phyloP scores from a whole-genome alignment of 148 eudicot genomes.

The Rhododendron mucronatum region DNA sequence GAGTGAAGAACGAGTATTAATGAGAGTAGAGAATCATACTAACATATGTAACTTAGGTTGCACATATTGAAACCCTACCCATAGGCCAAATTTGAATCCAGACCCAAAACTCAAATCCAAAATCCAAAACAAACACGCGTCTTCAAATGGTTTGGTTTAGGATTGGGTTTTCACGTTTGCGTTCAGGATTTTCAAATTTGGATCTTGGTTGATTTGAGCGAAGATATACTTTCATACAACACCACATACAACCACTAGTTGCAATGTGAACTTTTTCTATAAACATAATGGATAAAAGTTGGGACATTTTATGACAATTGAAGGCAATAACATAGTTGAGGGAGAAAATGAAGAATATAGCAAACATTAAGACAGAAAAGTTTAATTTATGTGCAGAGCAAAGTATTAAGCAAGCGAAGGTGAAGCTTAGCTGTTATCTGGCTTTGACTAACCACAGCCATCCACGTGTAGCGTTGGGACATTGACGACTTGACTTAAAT shows the following conservation, averaged over 20 bases:
- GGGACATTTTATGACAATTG: neutral
- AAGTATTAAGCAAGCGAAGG: neutral
- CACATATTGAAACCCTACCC: neutral
- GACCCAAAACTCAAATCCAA: neutral
- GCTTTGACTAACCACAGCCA: neutral
- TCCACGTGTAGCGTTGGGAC: neutral
- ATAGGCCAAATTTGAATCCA: neutral
- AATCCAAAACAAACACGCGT: neutral
- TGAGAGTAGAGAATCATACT: neutral
- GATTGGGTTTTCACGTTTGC: neutral
- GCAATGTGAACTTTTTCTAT: neutral
- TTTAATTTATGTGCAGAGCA: neutral
- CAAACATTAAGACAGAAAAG: neutral
- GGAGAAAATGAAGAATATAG: neutral
- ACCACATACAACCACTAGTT: neutral
- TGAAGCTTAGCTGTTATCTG: neutral
- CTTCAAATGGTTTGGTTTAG: neutral
- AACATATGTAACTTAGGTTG: too few relatives aligned
- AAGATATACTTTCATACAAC: neutral
- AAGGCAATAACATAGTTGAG: neutral
- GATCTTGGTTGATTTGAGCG: neutral
- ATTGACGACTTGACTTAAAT: neutral
- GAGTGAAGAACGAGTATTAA: neutral
- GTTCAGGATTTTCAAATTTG: neutral
- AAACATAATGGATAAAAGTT: neutral